phyloP scores from a whole-genome alignment of 23 red algal species.

The Agarophyton chilense region DNA sequence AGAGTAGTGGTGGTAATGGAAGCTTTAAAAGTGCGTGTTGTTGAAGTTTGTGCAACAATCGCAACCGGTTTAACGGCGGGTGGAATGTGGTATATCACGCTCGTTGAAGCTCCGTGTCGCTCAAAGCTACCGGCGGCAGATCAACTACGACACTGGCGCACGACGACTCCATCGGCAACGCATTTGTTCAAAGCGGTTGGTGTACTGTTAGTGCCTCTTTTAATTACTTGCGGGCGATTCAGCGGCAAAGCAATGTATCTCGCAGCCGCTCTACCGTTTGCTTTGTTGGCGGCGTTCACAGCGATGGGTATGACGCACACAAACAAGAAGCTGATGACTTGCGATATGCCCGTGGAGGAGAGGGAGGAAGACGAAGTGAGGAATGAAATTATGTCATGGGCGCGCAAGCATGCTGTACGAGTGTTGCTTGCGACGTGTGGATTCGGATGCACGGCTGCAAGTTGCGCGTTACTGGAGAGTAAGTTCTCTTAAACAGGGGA shows the following conservation, averaged over 20 bases:
- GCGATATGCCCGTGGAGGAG: not conserved
- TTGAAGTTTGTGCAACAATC: not conserved
- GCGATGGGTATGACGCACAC: not conserved
- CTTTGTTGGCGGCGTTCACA: conserved; percentile 30
- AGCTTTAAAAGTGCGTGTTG: not conserved
- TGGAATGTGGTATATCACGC: conserved; percentile 46
- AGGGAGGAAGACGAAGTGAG: conserved; percentile 32
- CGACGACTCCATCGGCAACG: conserved; percentile 5
- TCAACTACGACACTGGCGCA: conserved; percentile 36
- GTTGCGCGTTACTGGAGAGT: conserved; percentile 1
- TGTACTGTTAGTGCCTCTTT: not conserved
- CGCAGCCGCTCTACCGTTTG: conserved; percentile 28
- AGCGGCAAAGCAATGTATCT: conserved; percentile 4
- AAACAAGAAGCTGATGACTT: conserved; percentile 28
- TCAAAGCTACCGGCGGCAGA: not conserved
- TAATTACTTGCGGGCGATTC: not conserved
- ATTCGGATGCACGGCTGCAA: conserved; percentile 2
- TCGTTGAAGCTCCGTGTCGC: conserved; percentile 27
- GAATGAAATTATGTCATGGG: not conserved
- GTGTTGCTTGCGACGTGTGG: not conserved
- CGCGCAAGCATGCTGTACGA: conserved; percentile 16
- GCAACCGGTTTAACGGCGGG: conserved; percentile 20
- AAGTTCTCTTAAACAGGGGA: no score
- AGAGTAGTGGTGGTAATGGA: not conserved
- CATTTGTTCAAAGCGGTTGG: conserved; percentile 13